phyloP scores from a whole-genome alignment of 2,329 filamentous ascomycete genomes.

The Shiraia bambusicola region DNA sequence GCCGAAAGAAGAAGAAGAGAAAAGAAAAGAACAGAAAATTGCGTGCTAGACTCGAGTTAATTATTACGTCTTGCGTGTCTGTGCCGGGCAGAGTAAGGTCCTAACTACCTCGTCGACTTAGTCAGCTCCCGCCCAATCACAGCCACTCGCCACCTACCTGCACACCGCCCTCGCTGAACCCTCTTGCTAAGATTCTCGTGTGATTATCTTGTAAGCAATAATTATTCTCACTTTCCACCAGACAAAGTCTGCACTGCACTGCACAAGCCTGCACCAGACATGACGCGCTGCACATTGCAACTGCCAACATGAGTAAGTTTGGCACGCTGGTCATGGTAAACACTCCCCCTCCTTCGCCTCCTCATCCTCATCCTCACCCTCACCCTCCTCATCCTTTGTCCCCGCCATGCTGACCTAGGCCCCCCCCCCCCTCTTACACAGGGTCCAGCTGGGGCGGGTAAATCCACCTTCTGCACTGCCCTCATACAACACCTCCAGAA shows the following conservation, averaged over 20 bases:
- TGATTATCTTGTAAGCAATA: too few species aligned
- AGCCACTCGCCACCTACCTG: conserved; percentile 8
- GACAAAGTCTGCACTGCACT: too few species aligned
- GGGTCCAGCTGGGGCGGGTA: conserved; percentile 86
- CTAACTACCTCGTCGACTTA: too few species aligned
- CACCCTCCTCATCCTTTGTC: not conserved
- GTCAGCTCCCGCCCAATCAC: conserved; percentile 12
- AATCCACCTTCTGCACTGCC: conserved; percentile 93
- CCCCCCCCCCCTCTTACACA: not conserved
- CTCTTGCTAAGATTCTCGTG: too few species aligned
- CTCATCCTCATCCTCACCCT: not conserved
- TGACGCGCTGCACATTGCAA: conserved; percentile 7
- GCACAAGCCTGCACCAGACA: not conserved
- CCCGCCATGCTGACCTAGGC: conserved; percentile 11
- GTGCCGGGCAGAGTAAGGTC: too few species aligned
- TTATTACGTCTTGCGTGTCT: too few species aligned
- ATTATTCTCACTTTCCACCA: too few species aligned
- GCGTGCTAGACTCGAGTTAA: too few species aligned
- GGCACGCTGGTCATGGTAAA: conserved; percentile 84
- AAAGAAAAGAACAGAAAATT: conserved; percentile 25
- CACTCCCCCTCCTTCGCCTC: not conserved
- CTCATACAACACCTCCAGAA: conserved; percentile 91
- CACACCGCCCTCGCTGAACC: conserved; percentile 6
- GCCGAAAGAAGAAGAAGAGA: conserved; percentile 36
- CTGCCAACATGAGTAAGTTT: conserved; percentile 78